phyloP scores from a whole-genome alignment of 768 basidiomycete species.

The Amanita molliuscula region DNA sequence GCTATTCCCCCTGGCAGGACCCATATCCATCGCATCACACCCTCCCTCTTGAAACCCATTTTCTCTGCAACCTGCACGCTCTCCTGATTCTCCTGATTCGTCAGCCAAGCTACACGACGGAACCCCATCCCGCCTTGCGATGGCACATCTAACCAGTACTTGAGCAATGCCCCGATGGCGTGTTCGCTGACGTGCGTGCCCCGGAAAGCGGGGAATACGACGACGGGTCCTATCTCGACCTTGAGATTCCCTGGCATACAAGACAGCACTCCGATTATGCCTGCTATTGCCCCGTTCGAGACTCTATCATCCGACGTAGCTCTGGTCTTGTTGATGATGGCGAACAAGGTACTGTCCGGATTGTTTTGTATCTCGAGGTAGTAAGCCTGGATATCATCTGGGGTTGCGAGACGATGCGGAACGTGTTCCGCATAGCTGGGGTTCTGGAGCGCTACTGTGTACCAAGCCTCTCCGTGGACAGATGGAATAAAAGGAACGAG shows the following conservation, averaged over 20 bases:
- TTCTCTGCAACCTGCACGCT: constrained; percentile 38
- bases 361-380: constrained; percentile 19
- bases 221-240: constrained; percentile 39
- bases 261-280: constrained; percentile 35
- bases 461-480: constrained; percentile 20
- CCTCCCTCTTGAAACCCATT: constrained; percentile 45
- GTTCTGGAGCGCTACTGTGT: constrained; percentile 12
- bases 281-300: constrained; percentile 25
- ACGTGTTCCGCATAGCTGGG: constrained; percentile 27
- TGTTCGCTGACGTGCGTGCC: constrained; percentile 38
- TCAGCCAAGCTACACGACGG: constrained; percentile 44
- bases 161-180: constrained; percentile 30
- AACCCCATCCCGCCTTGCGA: constrained; percentile 35
- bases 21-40: constrained; percentile 36
- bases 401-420: constrained; percentile 23
- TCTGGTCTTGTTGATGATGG: constrained; percentile 37
- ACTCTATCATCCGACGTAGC: constrained; percentile 10
- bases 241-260: constrained; percentile 20
- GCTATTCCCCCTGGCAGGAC: constrained; percentile 24
- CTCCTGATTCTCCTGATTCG: constrained; percentile 31
- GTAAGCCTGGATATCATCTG: constrained; percentile 19
- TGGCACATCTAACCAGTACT: constrained; percentile 26
- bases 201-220: constrained; percentile 39
- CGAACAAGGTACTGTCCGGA: constrained; percentile 23
- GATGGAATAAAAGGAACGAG: constrained; percentile 32